Evolutionary conservation across 1,284 basidiomycete species (phyloP), one percentile per base, ranked within the genome.

Genomic region (Thecaphora frezii): DNA sequence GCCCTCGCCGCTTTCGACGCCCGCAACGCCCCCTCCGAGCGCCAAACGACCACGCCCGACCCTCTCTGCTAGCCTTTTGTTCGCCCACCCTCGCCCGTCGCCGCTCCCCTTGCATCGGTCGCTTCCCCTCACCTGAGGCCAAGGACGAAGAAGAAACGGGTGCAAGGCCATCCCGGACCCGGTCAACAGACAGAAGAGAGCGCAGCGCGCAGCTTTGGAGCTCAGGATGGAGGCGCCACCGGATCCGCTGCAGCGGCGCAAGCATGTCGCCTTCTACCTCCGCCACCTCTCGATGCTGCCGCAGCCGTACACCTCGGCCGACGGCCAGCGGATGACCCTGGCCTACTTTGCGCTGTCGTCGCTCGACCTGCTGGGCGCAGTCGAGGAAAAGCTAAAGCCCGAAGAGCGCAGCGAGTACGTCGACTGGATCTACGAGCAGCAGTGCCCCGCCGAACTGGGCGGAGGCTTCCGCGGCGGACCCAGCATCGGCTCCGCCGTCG

Each of bases 381-480:
- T 51, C 2, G 44, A 54, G n/a, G 50, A 51, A 28, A 59, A 53
- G 30, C 45, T 71, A 1, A 38, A 57, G 0, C 9, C 38, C 1
- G 43, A 49, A 5, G 68, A 78, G 24, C 38, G 51, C 7, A 2
- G 25, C 2, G 66, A 61, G 12, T 62, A 65, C 5, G 48, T 56
- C 5, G 83, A 86, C 49, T 96, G 93, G 92, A 85, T 97, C 46
- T 96, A 92, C 89, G 84, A 83, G 16, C 87, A 93, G 76, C 89
- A 93, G 70, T 84, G 84, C 41, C 81, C 81, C 76, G 43, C 63
- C 9, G 16, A 43, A 5, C 43, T 36, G 2, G 53, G 51, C 71
- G 73, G 72, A 5, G 71, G 73, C 1, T 76, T 74, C 24, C 43
- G 62, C 14, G 67, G 71, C 12, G 48, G 52, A 8, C 61, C 64